These are phyloP conservation scores for Ogataea wickerhamii DNA, from an alignment of 805 yeast genomes.

Conservation along the genomic window DNA sequence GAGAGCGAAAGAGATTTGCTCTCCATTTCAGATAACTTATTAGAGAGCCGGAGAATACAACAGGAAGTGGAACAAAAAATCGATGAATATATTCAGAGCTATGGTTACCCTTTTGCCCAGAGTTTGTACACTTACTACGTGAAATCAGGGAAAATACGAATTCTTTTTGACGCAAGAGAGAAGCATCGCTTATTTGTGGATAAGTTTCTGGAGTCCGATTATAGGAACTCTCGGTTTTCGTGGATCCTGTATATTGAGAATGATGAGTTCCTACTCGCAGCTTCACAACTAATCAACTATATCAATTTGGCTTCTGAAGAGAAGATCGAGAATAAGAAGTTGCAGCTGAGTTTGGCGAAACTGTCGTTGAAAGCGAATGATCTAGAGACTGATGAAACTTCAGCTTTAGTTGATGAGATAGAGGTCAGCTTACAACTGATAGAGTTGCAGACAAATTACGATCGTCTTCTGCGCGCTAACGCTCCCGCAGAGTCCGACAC, in stretches of 20 bases:
- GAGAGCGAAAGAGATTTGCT: conserved; percentile 39
- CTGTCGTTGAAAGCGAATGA: conserved; percentile 51
- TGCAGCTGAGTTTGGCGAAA: conserved; percentile 71
- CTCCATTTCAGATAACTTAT: conserved; percentile 34
- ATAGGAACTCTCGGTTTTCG: conserved; percentile 48
- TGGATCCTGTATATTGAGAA: conserved; percentile 69
- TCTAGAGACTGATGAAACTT: conserved; percentile 14
- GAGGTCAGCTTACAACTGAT: conserved; percentile 37
- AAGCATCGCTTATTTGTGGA: conserved; percentile 47
- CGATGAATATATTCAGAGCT: conserved; percentile 52
- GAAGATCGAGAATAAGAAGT: conserved; percentile 42
- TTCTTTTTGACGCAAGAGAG: conserved; percentile 55
- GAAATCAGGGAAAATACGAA: conserved; percentile 45
- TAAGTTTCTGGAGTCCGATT: conserved; percentile 46
- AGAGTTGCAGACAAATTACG: conserved; percentile 28
- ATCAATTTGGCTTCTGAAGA: conserved; percentile 39
- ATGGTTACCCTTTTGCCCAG: conserved; percentile 66
- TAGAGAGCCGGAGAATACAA: conserved; percentile 16
- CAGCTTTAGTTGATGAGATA: conserved; percentile 38
- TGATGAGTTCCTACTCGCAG: conserved; percentile 48
- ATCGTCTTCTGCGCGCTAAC: conserved; percentile 27
- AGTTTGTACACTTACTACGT: conserved; percentile 59
- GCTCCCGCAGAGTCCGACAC: too few relatives aligned
- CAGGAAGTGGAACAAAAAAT: conserved; percentile 30
- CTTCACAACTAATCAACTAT: conserved; percentile 42